phyloP scores from a whole-genome alignment of 2,329 filamentous ascomycete genomes.

The Massarina eburnea region DNA sequence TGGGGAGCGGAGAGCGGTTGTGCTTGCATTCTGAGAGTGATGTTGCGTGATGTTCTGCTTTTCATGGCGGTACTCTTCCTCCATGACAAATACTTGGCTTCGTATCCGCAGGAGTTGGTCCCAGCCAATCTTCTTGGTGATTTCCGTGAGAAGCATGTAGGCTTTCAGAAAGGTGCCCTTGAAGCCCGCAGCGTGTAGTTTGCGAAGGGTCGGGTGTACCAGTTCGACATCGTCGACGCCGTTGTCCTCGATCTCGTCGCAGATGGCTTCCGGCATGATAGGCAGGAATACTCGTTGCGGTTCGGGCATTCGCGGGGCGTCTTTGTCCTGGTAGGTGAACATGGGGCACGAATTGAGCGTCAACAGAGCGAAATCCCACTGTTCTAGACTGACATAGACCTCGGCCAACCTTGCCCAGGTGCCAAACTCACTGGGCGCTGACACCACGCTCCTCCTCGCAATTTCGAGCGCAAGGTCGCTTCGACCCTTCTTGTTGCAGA shows the following conservation, averaged over 20 bases:
- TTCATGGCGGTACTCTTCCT: slow-evolving; percentile 94
- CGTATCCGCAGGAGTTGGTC: slow-evolving; percentile 92
- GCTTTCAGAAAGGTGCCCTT: slow-evolving; percentile 95
- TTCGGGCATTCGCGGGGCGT: slow-evolving; percentile 91
- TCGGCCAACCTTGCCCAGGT: slow-evolving; percentile 95
- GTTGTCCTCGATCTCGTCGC: slow-evolving; percentile 96
- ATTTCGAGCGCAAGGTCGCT: slow-evolving; percentile 87
- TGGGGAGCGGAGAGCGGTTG: slow-evolving; percentile 73
- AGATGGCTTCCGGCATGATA: slow-evolving; percentile 80
- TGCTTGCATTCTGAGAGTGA: slow-evolving; percentile 72
- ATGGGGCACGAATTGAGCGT: slow-evolving; percentile 98
- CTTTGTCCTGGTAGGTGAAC: slow-evolving; percentile 99
- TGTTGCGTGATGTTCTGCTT: slow-evolving; percentile 58
- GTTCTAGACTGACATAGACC: slow-evolving; percentile 89
- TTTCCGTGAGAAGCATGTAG: slow-evolving; percentile 90
- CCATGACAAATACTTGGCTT: slow-evolving; percentile 98
- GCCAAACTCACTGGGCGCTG: slow-evolving; percentile 93
- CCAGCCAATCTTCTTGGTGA: slow-evolving; percentile 97
- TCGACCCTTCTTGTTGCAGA: slow-evolving; percentile 85
- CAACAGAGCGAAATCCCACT: slow-evolving; percentile 93
- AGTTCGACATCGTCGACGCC: slow-evolving; percentile 76
- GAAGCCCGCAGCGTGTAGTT: slow-evolving; percentile 84
- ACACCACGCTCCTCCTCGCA: slow-evolving; percentile 90
- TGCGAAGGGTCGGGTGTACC: slow-evolving; percentile 82
- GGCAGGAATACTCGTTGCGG: slow-evolving; percentile 86